phyloP scores from a whole-genome alignment of 2,329 filamentous ascomycete genomes.

The Seiridium cupressi region DNA sequence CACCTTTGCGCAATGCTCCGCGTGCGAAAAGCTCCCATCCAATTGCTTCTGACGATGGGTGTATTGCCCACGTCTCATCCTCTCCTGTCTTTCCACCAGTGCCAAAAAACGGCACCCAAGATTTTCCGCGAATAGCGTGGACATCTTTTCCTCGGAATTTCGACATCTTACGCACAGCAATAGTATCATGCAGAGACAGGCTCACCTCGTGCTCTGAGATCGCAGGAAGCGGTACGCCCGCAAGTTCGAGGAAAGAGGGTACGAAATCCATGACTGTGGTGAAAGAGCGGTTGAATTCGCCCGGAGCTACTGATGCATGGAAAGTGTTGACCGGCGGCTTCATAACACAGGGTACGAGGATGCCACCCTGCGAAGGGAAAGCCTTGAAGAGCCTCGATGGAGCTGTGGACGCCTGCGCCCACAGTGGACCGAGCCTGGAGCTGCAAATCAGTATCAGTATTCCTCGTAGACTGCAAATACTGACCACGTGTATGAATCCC shows the following conservation, averaged over 20 bases:
- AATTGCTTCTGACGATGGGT: conserved; percentile 10
- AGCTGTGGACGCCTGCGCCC: not conserved
- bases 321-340: not conserved
- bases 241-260: conserved; percentile 47
- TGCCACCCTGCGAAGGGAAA: not conserved
- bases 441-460: not conserved
- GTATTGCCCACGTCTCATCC: conserved; percentile 13
- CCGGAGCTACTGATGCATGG: not conserved
- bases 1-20: conserved; percentile 11
- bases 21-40: conserved; percentile 18
- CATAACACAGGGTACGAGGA: not conserved
- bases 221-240: conserved; percentile 36
- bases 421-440: not conserved
- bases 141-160: not conserved
- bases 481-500: conserved; percentile 56
- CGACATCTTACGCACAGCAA: conserved; percentile 10
- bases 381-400: not conserved
- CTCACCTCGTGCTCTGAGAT: conserved; percentile 17
- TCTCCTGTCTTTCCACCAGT: conserved; percentile 8
- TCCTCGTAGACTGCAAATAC: not conserved
- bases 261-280: conserved; percentile 52
- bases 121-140: not conserved
- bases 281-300: conserved; percentile 28
- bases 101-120: conserved; percentile 15
- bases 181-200: conserved; percentile 12